Percentiles rank a stretch among this genome's conserved stretches.
Evolutionary conservation across 2,329 filamentous ascomycete genomes (phyloP).

Genomic region (Penicillium crustosum): DNA sequence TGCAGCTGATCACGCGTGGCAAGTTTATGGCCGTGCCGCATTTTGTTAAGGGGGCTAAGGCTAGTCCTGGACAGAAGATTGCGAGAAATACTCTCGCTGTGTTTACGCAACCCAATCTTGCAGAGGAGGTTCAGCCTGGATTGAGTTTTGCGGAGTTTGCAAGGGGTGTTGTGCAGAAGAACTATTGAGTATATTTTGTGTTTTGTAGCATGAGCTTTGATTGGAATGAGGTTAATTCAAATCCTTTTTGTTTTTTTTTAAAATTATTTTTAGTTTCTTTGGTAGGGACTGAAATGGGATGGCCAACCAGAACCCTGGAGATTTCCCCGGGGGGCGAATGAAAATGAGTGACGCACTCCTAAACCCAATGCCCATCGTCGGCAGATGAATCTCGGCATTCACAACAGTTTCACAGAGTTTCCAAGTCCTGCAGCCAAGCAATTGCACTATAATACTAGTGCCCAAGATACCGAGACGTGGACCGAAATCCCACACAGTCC

Average conservation of each 20-base stretch:
- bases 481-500: no score
- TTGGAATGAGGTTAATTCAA: background rate
- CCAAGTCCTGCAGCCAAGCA: background rate
- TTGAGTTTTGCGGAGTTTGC: slow-evolving; percentile 73
- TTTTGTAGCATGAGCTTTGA: background rate
- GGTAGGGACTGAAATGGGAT: background rate
- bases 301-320: background rate
- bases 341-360: background rate
- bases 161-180: slow-evolving; percentile 76
- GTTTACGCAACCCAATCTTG: slow-evolving; percentile 95
- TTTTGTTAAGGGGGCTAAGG: slow-evolving; percentile 77
- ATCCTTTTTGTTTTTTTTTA: background rate
- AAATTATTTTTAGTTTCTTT: background rate
- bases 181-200: slow-evolving; percentile 40
- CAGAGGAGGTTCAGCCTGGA: slow-evolving; percentile 66
- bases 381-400: background rate
- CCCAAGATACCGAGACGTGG: background rate
- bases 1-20: slow-evolving; percentile 88
- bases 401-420: background rate
- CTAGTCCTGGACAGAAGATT: slow-evolving; percentile 51
- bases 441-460: background rate
- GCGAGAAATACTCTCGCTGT: slow-evolving; percentile 89
- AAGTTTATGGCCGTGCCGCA: slow-evolving; percentile 93
- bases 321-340: background rate
- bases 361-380: background rate